Evolutionary conservation across 2,329 filamentous ascomycete genomes (phyloP), one percentile per base, ranked within the genome.

Genomic region (Teratosphaeria destructans): DNA sequence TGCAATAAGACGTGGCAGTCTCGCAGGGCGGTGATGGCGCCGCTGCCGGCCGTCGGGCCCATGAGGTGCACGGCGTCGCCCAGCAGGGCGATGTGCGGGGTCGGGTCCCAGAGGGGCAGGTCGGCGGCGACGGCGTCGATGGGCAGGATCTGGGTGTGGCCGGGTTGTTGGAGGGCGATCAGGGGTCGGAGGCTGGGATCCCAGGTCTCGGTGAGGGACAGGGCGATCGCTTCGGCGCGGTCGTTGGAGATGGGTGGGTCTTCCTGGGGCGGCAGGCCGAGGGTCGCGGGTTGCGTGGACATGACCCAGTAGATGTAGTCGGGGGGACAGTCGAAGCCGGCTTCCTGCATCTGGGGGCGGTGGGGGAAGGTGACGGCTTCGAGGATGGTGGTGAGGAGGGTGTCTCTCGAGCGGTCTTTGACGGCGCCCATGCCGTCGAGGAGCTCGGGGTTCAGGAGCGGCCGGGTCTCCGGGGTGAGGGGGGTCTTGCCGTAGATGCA

Each of bases 401-500:
- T 11, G 14, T 27, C 8, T 3, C 14, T 12, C 7, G 16, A 23
- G 10, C 52, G 14, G 52, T 54, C 52, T 34, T 54, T 54, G 52
- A 54, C 16, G 14, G 14, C 19, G 52, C 16, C 26, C 52, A 54
- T 54, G 23, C 16, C 29, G 52, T 34, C n/a, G 10, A 19, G 19
- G 16, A 34, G 26, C 19, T 11, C 16, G 1, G 52, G 14, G 6
- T 6, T 34, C 10, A 54, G 19, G 6, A 23, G 26, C 11, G 8
- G 16, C 10, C 1, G 52, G 6, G 5, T 29, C 14, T 54, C 14
- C 3, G 52, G 60, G 8, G 63, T 65, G 57, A 68, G 53, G 26
- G 57, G 61, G 0, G 66, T 67, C 58, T 69, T 69, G 60, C 67
- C 67, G 47, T 64, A 68, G 35, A 69, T 61, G 52, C 61, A 64